phyloP scores from a whole-genome alignment of 2,329 filamentous ascomycete species.

The Venturia effusa region DNA sequence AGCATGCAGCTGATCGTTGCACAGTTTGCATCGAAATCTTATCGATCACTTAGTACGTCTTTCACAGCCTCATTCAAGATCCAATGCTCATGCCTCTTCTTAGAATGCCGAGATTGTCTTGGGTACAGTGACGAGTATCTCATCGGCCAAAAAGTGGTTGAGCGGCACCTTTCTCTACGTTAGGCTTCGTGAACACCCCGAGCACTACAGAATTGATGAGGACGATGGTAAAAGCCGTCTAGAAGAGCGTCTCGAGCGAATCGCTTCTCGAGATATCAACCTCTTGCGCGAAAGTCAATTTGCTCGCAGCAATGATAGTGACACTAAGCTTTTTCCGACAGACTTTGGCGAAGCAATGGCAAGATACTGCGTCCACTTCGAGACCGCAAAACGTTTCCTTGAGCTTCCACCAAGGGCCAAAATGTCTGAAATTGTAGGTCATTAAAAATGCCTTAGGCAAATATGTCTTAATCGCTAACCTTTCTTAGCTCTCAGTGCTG shows the following conservation, averaged over 20 bases:
- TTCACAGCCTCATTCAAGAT: not conserved
- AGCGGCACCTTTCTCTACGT: constrained; percentile 68
- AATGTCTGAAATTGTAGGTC: constrained; percentile 56
- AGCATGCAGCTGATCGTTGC: constrained; percentile 1
- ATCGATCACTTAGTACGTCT: constrained; percentile 55
- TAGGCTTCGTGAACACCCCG: constrained; percentile 58
- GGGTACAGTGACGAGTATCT: constrained; percentile 55
- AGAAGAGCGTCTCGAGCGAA: constrained; percentile 56
- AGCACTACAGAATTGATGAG: constrained; percentile 56
- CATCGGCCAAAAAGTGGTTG: constrained; percentile 64
- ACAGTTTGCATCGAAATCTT: constrained; percentile 61
- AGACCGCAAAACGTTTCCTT: constrained; percentile 66
- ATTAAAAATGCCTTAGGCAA: not conserved
- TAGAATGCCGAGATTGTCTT: constrained; percentile 70
- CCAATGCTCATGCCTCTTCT: not conserved
- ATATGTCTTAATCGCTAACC: not conserved
- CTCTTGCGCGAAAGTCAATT: constrained; percentile 52
- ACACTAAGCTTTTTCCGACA: constrained; percentile 47
- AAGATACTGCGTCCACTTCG: constrained; percentile 67
- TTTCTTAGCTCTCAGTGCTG: constrained; percentile 51
- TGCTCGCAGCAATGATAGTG: constrained; percentile 30
- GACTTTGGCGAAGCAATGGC: constrained; percentile 74
- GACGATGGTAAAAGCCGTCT: constrained; percentile 34
- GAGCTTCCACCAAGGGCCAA: constrained; percentile 49
- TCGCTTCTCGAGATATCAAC: constrained; percentile 58